phyloP scores from a whole-genome alignment of 2,329 filamentous ascomycete genomes.

The Fusarium luffae region DNA sequence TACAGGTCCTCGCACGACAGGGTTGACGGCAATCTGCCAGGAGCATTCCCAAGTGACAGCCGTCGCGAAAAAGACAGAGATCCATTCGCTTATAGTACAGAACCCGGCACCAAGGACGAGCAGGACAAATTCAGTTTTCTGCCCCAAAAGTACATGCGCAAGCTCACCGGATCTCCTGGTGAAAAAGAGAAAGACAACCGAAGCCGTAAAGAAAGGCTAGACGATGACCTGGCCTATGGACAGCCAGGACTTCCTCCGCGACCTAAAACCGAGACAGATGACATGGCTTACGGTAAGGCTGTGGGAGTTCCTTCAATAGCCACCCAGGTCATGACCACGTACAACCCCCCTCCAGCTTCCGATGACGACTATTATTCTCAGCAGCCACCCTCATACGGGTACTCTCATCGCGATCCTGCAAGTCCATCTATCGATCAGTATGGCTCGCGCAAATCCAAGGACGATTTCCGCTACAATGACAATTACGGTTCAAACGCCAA shows the following conservation, averaged over 20 bases:
- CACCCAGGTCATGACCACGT: constrained; percentile 40
- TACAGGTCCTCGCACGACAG: constrained; percentile 53
- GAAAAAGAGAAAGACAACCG: constrained; percentile 51
- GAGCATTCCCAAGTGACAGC: constrained; percentile 51
- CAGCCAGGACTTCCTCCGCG: constrained; percentile 44
- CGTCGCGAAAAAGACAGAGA: constrained; percentile 45
- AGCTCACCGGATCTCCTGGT: constrained; percentile 46
- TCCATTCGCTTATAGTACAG: constrained; percentile 29
- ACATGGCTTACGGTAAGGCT: constrained; percentile 43
- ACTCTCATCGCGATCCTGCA: constrained; percentile 25
- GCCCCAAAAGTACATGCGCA: constrained; percentile 60
- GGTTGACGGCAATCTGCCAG: constrained; percentile 48
- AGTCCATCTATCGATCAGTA: constrained; percentile 37
- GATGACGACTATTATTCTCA: constrained; percentile 27
- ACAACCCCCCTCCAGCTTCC: constrained; percentile 35
- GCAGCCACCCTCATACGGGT: constrained; percentile 27
- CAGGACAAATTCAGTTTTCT: constrained; percentile 58
- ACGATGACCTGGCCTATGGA: constrained; percentile 65
- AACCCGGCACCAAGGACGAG: constrained; percentile 35
- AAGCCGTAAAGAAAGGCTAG: constrained; percentile 48
- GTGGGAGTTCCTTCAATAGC: constrained; percentile 39
- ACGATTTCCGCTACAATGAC: constrained; percentile 48
- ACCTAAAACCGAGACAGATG: constrained; percentile 38
- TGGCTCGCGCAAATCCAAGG: constrained; percentile 34
- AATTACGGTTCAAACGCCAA: constrained; percentile 53